Conservation (phyloP, 2,329 filamentous ascomycete genomes). For the Fusarium sarcochroum region DNA sequence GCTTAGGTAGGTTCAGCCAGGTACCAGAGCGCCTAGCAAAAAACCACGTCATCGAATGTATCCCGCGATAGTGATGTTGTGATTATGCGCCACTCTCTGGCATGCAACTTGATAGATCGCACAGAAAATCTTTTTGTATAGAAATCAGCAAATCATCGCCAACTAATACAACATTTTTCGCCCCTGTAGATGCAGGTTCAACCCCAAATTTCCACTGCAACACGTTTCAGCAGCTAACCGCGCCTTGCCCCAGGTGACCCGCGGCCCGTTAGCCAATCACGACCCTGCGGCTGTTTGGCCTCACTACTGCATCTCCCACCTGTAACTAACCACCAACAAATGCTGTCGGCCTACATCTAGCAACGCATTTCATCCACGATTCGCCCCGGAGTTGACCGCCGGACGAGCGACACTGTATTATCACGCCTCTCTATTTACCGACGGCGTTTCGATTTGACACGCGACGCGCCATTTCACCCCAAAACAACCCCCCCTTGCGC, state of each 20-base stretch:
- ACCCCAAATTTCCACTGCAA: conserved; percentile 14
- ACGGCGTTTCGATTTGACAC: conserved; percentile 20
- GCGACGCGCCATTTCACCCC: conserved; percentile 31
- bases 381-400: conserved; percentile 41
- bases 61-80: not conserved
- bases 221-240: conserved; percentile 43
- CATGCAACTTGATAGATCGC: not conserved
- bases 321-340: conserved; percentile 41
- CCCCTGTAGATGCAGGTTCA: conserved; percentile 9
- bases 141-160: not conserved
- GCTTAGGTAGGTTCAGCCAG: conserved; percentile 12
- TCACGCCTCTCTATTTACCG: conserved; percentile 26
- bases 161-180: conserved; percentile 1
- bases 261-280: conserved; percentile 43
- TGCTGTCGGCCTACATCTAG: conserved; percentile 33
- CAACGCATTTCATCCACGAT: conserved; percentile 42
- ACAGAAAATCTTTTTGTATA: not conserved
- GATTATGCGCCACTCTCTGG: not conserved
- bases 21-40: conserved; percentile 36
- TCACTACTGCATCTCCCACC: conserved; percentile 46
- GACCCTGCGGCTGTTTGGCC: conserved; percentile 40
- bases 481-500: conserved; percentile 30
- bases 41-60: conserved; percentile 34
- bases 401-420: conserved; percentile 25
- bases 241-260: conserved; percentile 35